These are phyloP conservation scores for Tetrahymena malaccensis DNA, from an alignment of 73 alveolate species.

Conservation along the genomic window DNA sequence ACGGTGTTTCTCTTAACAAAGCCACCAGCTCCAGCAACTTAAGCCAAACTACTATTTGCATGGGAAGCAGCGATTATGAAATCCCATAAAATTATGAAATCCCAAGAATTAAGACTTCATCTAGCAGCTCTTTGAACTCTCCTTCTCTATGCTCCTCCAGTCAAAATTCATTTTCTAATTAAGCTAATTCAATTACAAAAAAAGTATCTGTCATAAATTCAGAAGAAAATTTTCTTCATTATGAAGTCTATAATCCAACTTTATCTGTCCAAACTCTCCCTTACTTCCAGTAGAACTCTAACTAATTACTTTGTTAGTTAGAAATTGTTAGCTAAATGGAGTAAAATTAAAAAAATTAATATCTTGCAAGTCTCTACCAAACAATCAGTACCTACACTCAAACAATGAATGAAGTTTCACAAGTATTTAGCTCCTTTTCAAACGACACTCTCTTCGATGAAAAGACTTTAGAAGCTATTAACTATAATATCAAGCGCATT, in stretches of 20 bases:
- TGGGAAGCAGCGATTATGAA: neutral
- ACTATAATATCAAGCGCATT: neutral
- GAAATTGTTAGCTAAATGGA: neutral
- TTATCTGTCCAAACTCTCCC: neutral
- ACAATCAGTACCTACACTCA: neutral
- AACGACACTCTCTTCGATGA: neutral
- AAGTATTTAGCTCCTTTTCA: neutral
- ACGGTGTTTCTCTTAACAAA: neutral
- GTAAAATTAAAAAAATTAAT: neutral
- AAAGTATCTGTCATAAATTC: neutral
- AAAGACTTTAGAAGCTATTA: neutral
- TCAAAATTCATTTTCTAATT: neutral
- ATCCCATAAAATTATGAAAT: neutral
- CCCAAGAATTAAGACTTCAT: neutral
- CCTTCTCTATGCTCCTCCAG: neutral
- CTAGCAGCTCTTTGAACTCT: neutral
- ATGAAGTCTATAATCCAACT: neutral
- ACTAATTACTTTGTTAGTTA: neutral
- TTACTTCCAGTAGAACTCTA: neutral
- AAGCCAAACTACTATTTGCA: neutral
- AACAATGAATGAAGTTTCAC: neutral
- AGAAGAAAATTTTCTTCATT: neutral
- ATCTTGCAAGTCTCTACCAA: neutral
- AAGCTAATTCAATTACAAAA: neutral
- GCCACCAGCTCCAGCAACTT: neutral